A percentile compares a stretch with the other conserved stretches of the same genome.
Evolutionary conservation across 148 eudicot species (phyloP).

Genomic region (Simmondsia chinensis): DNA sequence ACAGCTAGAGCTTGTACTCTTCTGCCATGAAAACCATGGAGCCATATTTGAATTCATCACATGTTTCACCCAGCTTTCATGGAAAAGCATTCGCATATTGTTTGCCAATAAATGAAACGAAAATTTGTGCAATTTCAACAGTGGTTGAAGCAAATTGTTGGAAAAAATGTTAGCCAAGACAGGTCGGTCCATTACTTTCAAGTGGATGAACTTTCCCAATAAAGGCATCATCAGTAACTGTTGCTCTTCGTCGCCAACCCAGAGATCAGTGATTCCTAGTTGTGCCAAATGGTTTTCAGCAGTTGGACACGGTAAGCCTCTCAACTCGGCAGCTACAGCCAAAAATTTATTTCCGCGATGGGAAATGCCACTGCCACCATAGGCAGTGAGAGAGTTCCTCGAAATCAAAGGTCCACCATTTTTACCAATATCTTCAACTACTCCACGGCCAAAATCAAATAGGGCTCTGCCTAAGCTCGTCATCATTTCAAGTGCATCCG

Average conservation of each 20-base stretch:
- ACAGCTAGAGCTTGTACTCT: slow-evolving; percentile 29
- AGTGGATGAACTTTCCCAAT: slow-evolving; percentile 70
- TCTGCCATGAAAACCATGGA: slow-evolving; percentile 99
- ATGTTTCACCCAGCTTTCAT: slow-evolving; percentile 85
- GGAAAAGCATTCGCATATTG: slow-evolving; percentile 65
- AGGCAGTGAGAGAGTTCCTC: slow-evolving; percentile 32
- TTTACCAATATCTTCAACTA: slow-evolving; percentile 92
- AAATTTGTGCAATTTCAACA: slow-evolving; percentile 55
- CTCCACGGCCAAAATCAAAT: slow-evolving; percentile 91
- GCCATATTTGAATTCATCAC: slow-evolving; percentile 58
- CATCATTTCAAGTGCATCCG: slow-evolving; percentile 87
- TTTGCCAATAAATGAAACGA: slow-evolving; percentile 69
- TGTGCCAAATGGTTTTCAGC: slow-evolving; percentile 46
- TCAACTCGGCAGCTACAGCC: slow-evolving; percentile 62
- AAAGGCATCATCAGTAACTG: slow-evolving; percentile 66
- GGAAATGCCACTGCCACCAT: slow-evolving; percentile 18
- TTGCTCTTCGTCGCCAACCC: slow-evolving; percentile 83
- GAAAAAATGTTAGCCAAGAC: slow-evolving; percentile 54
- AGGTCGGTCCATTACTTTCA: slow-evolving; percentile 62
- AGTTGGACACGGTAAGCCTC: slow-evolving; percentile 84
- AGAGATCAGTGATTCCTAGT: slow-evolving; percentile 65
- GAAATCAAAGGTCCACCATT: slow-evolving; percentile 54
- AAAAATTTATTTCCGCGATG: slow-evolving; percentile 39
- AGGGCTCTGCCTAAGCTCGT: slow-evolving; percentile 80
- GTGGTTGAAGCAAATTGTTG: slow-evolving; percentile 32